Conservation (phyloP, 768 basidiomycete genomes). For the Phlegmacium glaucopus region DNA sequence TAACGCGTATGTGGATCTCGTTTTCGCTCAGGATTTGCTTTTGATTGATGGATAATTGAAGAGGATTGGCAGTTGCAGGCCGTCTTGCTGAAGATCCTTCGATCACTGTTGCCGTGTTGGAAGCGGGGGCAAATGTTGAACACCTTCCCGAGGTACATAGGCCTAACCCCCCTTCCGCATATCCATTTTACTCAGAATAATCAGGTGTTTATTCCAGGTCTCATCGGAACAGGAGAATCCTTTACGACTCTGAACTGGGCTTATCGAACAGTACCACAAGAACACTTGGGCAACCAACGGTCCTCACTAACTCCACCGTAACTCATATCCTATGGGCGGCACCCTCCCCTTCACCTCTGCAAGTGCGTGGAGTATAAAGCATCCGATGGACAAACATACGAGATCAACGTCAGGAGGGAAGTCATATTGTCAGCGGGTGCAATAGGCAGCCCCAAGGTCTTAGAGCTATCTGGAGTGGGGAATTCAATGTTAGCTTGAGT, state of each 20-base stretch:
- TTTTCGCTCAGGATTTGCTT: background rate
- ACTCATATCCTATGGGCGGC: slow-evolving; percentile 45
- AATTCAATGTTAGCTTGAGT: slow-evolving; percentile 29
- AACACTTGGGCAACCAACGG: too few relatives aligned
- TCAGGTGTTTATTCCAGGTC: too few relatives aligned
- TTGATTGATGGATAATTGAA: slow-evolving; percentile 1
- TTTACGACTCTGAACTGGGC: too few relatives aligned
- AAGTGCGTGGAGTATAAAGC: slow-evolving; percentile 7
- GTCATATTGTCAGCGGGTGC: too few relatives aligned
- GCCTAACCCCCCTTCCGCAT: too few relatives aligned
- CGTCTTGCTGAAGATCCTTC: slow-evolving; percentile 29
- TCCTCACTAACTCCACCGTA: slow-evolving; percentile 45
- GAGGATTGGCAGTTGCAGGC: slow-evolving; percentile 33
- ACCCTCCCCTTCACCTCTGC: background rate
- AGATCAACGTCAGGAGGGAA: too few relatives aligned
- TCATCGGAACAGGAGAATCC: too few relatives aligned
- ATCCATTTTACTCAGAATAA: too few relatives aligned
- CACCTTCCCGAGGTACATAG: too few relatives aligned
- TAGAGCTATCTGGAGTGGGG: slow-evolving; percentile 30
- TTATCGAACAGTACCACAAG: too few relatives aligned
- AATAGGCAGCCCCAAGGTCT: too few relatives aligned
- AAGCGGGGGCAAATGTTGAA: too few relatives aligned
- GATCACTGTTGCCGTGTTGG: slow-evolving; percentile 27
- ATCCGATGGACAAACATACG: background rate
- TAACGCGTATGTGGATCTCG: slow-evolving; percentile 20